phyloP scores from a whole-genome alignment of 2,329 filamentous ascomycete species.

The Calonectria hawksworthii region DNA sequence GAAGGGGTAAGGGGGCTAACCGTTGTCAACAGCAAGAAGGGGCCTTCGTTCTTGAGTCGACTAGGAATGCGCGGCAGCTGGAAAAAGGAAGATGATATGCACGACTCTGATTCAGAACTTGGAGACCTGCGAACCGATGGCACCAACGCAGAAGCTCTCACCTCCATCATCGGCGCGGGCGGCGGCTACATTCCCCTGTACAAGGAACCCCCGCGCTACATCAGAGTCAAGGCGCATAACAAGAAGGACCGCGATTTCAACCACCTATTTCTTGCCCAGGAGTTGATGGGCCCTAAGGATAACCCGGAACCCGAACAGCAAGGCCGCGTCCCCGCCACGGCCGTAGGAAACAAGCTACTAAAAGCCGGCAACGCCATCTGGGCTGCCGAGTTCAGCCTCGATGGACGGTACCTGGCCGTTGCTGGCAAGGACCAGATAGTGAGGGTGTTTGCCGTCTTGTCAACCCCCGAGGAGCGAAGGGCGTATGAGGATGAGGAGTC shows the following conservation, averaged over 20 bases:
- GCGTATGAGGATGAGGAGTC: conserved; percentile 76
- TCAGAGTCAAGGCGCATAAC: conserved; percentile 84
- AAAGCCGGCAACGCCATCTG: conserved; percentile 80
- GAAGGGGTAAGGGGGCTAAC: conserved; percentile 27
- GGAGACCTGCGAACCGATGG: conserved; percentile 80
- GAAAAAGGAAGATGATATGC: conserved; percentile 75
- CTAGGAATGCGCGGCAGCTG: conserved; percentile 79
- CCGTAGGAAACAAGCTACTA: conserved; percentile 57
- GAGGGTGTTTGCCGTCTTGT: conserved; percentile 89
- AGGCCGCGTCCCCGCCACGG: conserved; percentile 51
- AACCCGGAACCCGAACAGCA: conserved; percentile 46
- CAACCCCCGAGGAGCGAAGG: conserved; percentile 83
- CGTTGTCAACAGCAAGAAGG: conserved; percentile 72
- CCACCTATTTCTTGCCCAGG: conserved; percentile 91
- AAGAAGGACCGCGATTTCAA: conserved; percentile 89
- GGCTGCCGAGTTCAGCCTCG: conserved; percentile 92
- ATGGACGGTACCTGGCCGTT: conserved; percentile 92
- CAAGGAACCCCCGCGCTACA: conserved; percentile 91
- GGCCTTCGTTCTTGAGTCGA: conserved; percentile 90
- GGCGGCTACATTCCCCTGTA: conserved; percentile 86
- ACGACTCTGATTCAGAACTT: conserved; percentile 78
- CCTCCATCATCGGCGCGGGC: conserved; percentile 77
- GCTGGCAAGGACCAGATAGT: conserved; percentile 90
- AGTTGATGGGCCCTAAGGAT: conserved; percentile 76
- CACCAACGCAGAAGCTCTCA: conserved; percentile 86